Conservation (phyloP, 2,329 filamentous ascomycete species). For the Colletotrichum chlorophyti region DNA sequence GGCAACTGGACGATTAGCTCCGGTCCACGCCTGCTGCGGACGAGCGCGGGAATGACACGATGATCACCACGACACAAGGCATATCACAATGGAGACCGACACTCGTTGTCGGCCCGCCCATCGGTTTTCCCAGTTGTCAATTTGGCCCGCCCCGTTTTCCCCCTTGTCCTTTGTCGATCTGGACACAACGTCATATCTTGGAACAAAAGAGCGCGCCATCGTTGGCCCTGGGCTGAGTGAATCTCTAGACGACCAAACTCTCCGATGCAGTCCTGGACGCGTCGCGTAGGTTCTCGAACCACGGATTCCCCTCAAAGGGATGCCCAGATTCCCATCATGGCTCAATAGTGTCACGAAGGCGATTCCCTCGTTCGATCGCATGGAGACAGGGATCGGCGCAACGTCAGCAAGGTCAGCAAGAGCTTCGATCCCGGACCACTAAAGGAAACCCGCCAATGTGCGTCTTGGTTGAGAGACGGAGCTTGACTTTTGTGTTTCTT, state of each 20-base stretch:
- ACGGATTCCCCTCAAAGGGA: not conserved
- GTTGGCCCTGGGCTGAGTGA: not conserved
- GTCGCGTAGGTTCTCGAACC: not conserved
- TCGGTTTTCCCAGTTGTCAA: not conserved
- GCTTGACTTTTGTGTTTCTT: no score
- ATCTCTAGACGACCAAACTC: not conserved
- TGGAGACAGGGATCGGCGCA: not conserved
- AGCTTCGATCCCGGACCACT: no score
- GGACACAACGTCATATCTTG: slow-evolving; percentile 10
- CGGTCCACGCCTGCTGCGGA: not conserved
- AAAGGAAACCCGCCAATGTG: not conserved
- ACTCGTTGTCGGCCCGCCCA: not conserved
- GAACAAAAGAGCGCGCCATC: no score
- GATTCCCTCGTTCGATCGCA: no score
- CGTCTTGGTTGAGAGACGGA: not conserved
- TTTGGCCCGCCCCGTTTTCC: not conserved
- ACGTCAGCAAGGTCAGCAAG: no score
- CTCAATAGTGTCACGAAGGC: no score
- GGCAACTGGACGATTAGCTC: not conserved
- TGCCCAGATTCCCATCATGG: no score
- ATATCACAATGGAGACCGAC: slow-evolving; percentile 2
- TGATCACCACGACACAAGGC: not conserved
- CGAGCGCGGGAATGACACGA: not conserved
- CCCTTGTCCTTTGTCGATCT: not conserved
- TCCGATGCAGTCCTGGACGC: not conserved